phyloP scores from a whole-genome alignment of 1,284 basidiomycete genomes.

The Pascua sp. region DNA sequence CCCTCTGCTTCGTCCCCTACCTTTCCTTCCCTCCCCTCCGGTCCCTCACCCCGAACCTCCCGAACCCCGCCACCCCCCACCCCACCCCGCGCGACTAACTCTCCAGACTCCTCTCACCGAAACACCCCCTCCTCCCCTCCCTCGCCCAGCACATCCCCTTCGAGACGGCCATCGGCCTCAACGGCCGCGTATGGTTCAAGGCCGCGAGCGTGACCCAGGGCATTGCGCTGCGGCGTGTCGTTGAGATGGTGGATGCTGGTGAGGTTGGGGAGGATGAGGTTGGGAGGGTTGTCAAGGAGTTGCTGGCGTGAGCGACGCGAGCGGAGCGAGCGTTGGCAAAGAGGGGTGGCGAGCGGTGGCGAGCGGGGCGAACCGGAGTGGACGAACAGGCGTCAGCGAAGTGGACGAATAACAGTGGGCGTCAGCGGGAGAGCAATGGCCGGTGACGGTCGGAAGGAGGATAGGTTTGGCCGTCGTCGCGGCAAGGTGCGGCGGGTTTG shows the following conservation, averaged over 20 bases:
- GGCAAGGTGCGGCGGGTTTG: too few relatives aligned
- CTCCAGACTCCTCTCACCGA: conserved; percentile 47
- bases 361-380: too few relatives aligned
- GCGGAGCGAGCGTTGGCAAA: too few relatives aligned
- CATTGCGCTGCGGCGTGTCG: conserved; percentile 44
- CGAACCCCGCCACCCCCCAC: not conserved
- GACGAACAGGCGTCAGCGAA: too few relatives aligned
- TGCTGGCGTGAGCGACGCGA: conserved; percentile 10
- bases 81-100: conserved; percentile 2
- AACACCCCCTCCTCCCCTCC: conserved; percentile 43
- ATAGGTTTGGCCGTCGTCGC: too few relatives aligned
- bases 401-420: too few relatives aligned
- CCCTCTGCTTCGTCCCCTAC: too few relatives aligned
- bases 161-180: conserved; percentile 53
- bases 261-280: conserved; percentile 27
- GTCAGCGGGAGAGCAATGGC: too few relatives aligned
- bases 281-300: conserved; percentile 26
- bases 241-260: conserved; percentile 42
- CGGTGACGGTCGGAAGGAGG: too few relatives aligned
- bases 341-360: too few relatives aligned
- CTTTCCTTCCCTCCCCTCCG: not conserved
- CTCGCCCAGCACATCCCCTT: conserved; percentile 47
- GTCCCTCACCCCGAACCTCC: not conserved
- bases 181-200: conserved; percentile 54
- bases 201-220: conserved; percentile 42